Base-by-base conservation (phyloP, 1,284 basidiomycete genomes). In the Naganishia sp. region DNA sequence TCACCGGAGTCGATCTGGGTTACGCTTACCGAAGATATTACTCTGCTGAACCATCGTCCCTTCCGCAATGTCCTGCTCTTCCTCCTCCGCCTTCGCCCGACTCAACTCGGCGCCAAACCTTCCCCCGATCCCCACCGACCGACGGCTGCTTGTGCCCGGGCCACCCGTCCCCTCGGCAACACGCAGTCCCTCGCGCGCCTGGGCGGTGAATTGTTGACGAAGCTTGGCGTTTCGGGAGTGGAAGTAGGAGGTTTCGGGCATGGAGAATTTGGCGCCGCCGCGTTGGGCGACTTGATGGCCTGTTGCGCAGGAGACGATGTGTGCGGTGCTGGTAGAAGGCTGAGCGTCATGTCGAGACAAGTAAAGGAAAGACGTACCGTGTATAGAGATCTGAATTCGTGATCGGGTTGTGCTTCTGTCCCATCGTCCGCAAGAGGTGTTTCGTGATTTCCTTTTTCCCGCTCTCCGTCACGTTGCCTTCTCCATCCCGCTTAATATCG, bases 251-350 rank as follows among this genome's bases (percentile, higher is more conserved):
- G 45, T 48, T 18, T 49, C 52, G 10, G 66, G 60, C 9, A 64
- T 64, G 39, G 53, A 55, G 63, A 53, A 64, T 49, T 68, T 68
- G 15, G 66, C 55, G 21, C 61, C 66, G 10, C 55, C 66, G 33
- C 67, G 57, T 53, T 68, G 59, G 31, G 67, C 65, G 11, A 68
- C 67, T 63, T 69, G 68, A 23, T 69, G 68, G n/a, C 68, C 68
- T 16, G 68, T 59, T 13, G 68, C 64, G n/a, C 60, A 55, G 23
- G 68, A 69, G 25, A 69, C 54, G 44, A 69, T 49, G 55, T 69
- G 68, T 31, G 53, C 11, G 36, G 68, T 69, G n/a, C 68, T 69
- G 50, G n/a, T 16, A 15, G 2, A 9, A 10, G 36, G n/a, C 50
- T 43, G 6, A 54, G 56, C 6, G 9, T 39, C 21, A 21, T 11